phyloP scores from a whole-genome alignment of 2,329 filamentous ascomycete genomes.

The Pezicula carpinea region DNA sequence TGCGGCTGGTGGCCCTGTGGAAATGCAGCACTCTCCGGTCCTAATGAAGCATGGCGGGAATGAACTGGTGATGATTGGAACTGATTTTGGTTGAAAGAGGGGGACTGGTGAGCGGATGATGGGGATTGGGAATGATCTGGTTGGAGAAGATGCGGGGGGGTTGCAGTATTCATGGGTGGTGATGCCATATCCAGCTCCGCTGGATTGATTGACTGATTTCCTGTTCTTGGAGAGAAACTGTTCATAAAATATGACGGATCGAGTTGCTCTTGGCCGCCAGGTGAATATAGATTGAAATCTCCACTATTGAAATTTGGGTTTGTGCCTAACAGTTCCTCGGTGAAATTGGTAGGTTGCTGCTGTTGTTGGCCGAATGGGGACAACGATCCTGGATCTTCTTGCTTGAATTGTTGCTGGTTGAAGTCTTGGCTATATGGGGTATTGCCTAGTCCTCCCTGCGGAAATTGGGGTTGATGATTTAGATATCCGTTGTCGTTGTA shows the following conservation, averaged over 20 bases:
- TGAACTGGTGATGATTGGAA: conserved; percentile 27
- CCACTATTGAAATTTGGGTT: conserved; percentile 47
- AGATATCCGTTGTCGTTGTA: conserved; percentile 40
- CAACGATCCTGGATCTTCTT: conserved; percentile 18
- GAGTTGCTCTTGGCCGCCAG: conserved; percentile 50
- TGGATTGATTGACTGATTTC: conserved; percentile 39
- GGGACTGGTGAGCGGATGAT: conserved; percentile 27
- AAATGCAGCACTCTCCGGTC: conserved; percentile 38
- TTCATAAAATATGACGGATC: conserved; percentile 59
- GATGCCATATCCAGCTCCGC: conserved; percentile 45
- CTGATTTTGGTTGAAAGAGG: conserved; percentile 25
- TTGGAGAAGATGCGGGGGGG: conserved; percentile 25
- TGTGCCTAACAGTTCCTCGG: conserved; percentile 42
- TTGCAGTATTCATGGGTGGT: conserved; percentile 22
- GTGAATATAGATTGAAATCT: conserved; percentile 63
- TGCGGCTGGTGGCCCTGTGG: conserved; percentile 42
- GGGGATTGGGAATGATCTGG: conserved; percentile 26
- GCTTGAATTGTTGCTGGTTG: conserved; percentile 29
- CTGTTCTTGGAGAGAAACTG: conserved; percentile 35
- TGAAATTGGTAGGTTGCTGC: conserved; percentile 40
- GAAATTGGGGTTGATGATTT: conserved; percentile 29
- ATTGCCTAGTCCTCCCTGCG: conserved; percentile 21
- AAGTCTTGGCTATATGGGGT: conserved; percentile 23
- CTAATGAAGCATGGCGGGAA: conserved; percentile 28
- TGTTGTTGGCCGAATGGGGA: conserved; percentile 37